phyloP scores from a whole-genome alignment of 108 stramenopile genomes.

The Craspedostauros australis region DNA sequence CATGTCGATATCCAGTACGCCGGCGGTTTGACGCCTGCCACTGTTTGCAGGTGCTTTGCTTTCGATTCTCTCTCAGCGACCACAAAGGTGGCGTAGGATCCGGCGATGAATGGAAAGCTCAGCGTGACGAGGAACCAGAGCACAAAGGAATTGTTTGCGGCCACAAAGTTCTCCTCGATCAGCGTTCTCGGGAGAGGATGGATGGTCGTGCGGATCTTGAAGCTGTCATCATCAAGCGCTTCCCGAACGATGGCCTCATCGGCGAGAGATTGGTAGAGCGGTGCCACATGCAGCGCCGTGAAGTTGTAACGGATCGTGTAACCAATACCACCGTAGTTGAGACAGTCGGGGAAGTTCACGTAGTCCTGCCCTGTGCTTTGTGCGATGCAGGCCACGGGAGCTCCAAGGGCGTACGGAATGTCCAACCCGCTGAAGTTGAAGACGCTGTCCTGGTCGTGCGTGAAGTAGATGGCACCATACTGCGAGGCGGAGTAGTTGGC shows the following conservation, averaged over 20 bases:
- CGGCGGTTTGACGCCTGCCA: constrained; percentile 84
- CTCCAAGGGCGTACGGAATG: too few species aligned
- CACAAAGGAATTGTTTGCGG: constrained; percentile 46
- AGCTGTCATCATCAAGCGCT: constrained; percentile 27
- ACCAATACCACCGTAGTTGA: constrained; percentile 45
- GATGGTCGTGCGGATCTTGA: constrained; percentile 39
- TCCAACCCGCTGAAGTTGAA: too few species aligned
- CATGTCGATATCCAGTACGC: constrained; percentile 94
- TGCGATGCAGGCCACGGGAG: too few species aligned
- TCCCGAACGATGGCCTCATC: constrained; percentile 63
- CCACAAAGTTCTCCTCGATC: constrained; percentile 34
- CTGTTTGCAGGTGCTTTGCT: constrained; percentile 96
- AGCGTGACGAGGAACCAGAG: constrained; percentile 84
- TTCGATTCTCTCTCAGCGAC: constrained; percentile 93
- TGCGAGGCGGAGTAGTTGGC: constrained; percentile 31
- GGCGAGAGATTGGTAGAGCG: constrained; percentile 65
- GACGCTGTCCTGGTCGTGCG: too few species aligned
- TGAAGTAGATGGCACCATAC: constrained; percentile 59
- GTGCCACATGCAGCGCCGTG: constrained; percentile 47
- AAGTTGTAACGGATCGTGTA: constrained; percentile 66
- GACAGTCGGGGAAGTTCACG: constrained; percentile 27
- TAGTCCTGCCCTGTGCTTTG: too few species aligned
- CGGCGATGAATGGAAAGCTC: constrained; percentile 83
- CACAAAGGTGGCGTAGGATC: constrained; percentile 86
- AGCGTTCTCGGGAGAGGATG: constrained; percentile 68